Evolutionary conservation across 2,329 filamentous ascomycete species (phyloP).

Genomic region (Scytalidium lignicola): DNA sequence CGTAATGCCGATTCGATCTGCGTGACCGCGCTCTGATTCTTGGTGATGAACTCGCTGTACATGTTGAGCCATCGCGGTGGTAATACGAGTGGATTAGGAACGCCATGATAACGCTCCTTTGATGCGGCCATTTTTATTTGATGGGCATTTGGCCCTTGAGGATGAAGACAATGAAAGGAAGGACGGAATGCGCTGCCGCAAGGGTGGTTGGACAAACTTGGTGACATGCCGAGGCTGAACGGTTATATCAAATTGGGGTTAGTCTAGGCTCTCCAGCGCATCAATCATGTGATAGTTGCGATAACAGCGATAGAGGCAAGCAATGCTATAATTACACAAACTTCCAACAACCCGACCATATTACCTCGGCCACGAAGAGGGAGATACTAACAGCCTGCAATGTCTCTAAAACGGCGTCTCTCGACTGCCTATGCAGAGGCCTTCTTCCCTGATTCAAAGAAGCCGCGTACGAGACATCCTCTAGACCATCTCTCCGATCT

Average conservation of each 20-base stretch:
- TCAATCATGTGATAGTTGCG: not conserved
- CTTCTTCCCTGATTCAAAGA: conserved; percentile 10
- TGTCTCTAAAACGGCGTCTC: conserved; percentile 2
- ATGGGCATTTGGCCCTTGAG: conserved; percentile 1
- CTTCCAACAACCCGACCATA: no score
- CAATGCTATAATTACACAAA: no score
- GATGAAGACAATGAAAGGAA: not conserved
- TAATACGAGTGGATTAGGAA: conserved; percentile 47
- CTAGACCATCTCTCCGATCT: conserved; percentile 64
- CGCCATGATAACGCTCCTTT: conserved; percentile 15
- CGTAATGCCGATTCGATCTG: conserved; percentile 92
- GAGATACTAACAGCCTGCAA: not conserved
- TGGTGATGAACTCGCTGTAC: conserved; percentile 89
- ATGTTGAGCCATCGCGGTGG: conserved; percentile 62
- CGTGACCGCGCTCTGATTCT: conserved; percentile 88
- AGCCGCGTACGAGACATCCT: conserved; percentile 12
- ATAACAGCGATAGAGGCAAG: not conserved
- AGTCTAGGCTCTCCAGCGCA: no score
- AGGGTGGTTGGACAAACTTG: not conserved
- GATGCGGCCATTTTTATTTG: not conserved
- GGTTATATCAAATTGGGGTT: not conserved
- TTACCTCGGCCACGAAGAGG: no score
- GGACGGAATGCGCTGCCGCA: not conserved
- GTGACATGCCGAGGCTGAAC: not conserved
- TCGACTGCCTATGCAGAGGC: conserved; percentile 1